phyloP scores from a whole-genome alignment of 2,329 filamentous ascomycete species.

The Fusarium odoratissimum region DNA sequence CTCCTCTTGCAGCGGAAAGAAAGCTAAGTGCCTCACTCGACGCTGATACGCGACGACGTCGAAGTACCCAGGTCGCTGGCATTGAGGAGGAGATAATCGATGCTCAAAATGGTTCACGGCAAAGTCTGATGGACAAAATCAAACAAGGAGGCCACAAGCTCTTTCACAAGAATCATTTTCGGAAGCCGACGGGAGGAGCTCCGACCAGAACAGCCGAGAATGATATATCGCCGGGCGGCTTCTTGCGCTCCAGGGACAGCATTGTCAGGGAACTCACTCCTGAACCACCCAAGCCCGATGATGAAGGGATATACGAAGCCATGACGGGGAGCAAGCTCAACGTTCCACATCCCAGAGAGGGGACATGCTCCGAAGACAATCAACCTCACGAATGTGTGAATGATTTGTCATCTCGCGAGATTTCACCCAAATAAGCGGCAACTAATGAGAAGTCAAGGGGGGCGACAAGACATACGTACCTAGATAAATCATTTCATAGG shows the following conservation, averaged over 20 bases:
- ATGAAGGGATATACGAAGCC: conserved; percentile 40
- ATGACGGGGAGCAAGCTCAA: conserved; percentile 38
- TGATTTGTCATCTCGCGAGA: conserved; percentile 31
- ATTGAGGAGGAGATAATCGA: conserved; percentile 10
- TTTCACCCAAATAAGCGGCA: conserved; percentile 13
- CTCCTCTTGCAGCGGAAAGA: conserved; percentile 18
- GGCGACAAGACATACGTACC: not conserved
- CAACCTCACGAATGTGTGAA: conserved; percentile 48
- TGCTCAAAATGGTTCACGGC: conserved; percentile 30
- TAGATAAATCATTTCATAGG: conserved; percentile 3
- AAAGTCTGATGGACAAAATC: conserved; percentile 46
- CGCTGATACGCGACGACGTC: conserved; percentile 42
- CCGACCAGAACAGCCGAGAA: not conserved
- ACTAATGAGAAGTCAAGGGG: not conserved
- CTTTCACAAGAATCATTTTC: conserved; percentile 40
- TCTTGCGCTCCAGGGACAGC: conserved; percentile 38
- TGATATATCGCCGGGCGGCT: not conserved
- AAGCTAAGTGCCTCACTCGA: conserved; percentile 42
- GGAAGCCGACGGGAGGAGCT: conserved; percentile 21
- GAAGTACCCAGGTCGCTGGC: conserved; percentile 37
- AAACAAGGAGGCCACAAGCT: conserved; percentile 44
- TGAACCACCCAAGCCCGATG: conserved; percentile 33
- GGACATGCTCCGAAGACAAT: conserved; percentile 50
- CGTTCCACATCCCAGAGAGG: conserved; percentile 12
- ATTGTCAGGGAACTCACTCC: conserved; percentile 29